Conservation (phyloP, 306 rosid species). For the Cicer bijugum region DNA sequence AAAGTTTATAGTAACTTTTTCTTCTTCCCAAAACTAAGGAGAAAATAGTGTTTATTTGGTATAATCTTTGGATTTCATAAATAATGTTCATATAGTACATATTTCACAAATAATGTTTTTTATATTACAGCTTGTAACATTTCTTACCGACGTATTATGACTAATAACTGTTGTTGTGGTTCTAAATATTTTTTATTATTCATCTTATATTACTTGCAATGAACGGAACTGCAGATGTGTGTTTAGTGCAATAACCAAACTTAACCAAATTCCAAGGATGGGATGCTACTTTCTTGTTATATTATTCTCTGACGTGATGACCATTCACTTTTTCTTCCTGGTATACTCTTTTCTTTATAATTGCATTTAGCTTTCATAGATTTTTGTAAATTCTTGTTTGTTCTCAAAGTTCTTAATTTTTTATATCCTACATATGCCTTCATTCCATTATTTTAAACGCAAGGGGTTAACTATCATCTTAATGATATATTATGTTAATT, state of each 20-base stretch:
- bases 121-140: neutral
- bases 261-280: slow-evolving; percentile 75
- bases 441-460: slow-evolving; percentile 6
- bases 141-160: slow-evolving; percentile 25
- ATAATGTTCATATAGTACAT: neutral
- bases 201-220: slow-evolving; percentile 41
- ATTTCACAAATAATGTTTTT: slow-evolving; percentile 33
- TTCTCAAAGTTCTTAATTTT: neutral
- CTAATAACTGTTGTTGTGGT: neutral
- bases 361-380: slow-evolving; percentile 2
- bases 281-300: slow-evolving; percentile 92
- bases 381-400: slow-evolving; percentile 3
- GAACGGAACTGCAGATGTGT: slow-evolving; percentile 64
- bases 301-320: slow-evolving; percentile 75
- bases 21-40: neutral
- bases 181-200: slow-evolving; percentile 9
- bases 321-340: slow-evolving; percentile 94
- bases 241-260: slow-evolving; percentile 86
- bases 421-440: neutral
- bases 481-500: neutral
- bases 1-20: neutral
- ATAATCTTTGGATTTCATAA: slow-evolving; percentile 15
- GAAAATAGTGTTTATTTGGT: slow-evolving; percentile 1
- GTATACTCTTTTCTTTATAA: slow-evolving; percentile 54
- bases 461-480: neutral